These are phyloP conservation scores for Fusarium camptoceras DNA, from an alignment of 2,329 filamentous ascomycete genomes.

Conservation along the genomic window DNA sequence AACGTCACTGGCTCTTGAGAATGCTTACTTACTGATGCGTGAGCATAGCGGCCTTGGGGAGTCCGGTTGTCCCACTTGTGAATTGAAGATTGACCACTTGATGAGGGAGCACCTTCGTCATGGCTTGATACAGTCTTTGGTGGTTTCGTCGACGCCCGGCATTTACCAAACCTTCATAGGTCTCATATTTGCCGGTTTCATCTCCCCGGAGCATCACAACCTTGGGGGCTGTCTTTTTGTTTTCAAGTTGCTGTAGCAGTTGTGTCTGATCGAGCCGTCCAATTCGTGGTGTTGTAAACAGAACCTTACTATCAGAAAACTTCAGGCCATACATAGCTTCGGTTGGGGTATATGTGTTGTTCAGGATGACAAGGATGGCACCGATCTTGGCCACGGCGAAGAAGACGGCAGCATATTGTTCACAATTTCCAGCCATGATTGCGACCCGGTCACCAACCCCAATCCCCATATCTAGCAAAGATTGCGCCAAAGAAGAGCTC, in stretches of 20 bases:
- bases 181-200: conserved; percentile 63
- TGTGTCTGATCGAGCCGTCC: conserved; percentile 72
- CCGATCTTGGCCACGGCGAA: conserved; percentile 77
- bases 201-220: conserved; percentile 72
- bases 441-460: conserved; percentile 76
- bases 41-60: conserved; percentile 80
- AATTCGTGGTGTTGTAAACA: conserved; percentile 79
- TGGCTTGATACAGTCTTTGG: conserved; percentile 63
- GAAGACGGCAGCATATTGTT: conserved; percentile 84
- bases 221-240: conserved; percentile 58
- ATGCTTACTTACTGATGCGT: conserved; percentile 69
- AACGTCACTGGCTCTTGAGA: neutral
- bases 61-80: conserved; percentile 79
- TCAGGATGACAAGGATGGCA: conserved; percentile 79
- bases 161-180: conserved; percentile 69
- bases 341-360: conserved; percentile 82
- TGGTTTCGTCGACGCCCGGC: conserved; percentile 62
- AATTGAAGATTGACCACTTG: conserved; percentile 81
- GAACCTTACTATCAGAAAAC: conserved; percentile 77
- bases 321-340: conserved; percentile 78
- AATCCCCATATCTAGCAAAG: conserved; percentile 74
- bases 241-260: conserved; percentile 66
- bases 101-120: conserved; percentile 68
- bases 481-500: conserved; percentile 71
- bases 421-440: conserved; percentile 81